Conservation (phyloP, 495 filamentous ascomycete genomes). For the Xylaria telfairii region DNA sequence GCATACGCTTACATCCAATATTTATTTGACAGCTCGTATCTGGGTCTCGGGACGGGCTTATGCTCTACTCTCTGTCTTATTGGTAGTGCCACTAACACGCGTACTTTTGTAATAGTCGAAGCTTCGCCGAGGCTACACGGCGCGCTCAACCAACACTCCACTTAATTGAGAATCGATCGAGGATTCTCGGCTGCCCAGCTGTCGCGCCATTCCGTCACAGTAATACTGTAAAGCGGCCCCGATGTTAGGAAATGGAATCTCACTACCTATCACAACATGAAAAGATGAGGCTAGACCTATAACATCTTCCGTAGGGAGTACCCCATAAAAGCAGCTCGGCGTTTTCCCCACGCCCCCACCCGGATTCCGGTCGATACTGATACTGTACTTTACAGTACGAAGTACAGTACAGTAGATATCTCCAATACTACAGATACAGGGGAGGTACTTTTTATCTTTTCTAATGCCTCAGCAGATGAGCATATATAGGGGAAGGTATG, state of each 20-base stretch:
- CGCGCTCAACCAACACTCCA: conserved; percentile 13
- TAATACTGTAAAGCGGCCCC: conserved; percentile 18
- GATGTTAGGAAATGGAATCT: conserved; percentile 6
- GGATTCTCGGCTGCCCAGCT: background rate
- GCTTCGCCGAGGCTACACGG: background rate
- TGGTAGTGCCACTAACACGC: background rate
- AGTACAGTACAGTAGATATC: background rate
- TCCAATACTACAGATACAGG: background rate
- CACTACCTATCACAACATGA: background rate
- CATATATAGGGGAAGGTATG: background rate
- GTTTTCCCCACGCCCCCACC: conserved; percentile 2
- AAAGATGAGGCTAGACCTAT: background rate
- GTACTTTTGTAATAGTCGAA: background rate
- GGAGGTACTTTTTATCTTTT: background rate
- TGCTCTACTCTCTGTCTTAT: background rate
- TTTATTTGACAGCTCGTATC: conserved; percentile 16
- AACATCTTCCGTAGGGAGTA: background rate
- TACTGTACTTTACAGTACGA: too few species aligned
- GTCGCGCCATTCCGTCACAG: conserved; percentile 3
- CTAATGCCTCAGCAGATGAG: background rate
- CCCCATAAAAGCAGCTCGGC: background rate
- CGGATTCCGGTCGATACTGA: background rate
- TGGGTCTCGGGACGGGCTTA: conserved; percentile 12
- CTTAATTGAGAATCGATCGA: conserved; percentile 1
- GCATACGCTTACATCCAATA: background rate